Evolutionary conservation across 176 grass and related monocot genomes (phyloP).

Genomic region (Carex scoparia): DNA sequence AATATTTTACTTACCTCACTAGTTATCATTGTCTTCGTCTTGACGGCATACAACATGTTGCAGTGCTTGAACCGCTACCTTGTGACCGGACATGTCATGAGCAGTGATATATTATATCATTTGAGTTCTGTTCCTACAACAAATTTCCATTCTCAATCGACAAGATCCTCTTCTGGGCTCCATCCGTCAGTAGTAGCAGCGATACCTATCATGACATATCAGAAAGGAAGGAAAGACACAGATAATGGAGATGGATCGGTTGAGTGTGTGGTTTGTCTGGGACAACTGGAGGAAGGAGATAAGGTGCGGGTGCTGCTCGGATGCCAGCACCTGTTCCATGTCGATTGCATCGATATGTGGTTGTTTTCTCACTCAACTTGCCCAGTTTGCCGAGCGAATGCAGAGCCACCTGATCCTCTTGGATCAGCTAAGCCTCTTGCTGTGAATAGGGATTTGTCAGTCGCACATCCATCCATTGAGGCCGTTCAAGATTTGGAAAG

Average conservation of each 20-base stretch:
- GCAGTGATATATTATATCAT: not conserved
- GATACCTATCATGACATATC: slow-evolving; percentile 38
- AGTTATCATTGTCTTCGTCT: slow-evolving; percentile 25
- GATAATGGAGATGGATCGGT: not conserved
- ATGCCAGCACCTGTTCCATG: slow-evolving; percentile 66
- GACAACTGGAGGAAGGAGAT: slow-evolving; percentile 51
- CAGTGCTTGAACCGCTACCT: slow-evolving; percentile 19
- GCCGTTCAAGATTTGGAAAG: slow-evolving; percentile 21
- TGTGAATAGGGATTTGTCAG: not conserved
- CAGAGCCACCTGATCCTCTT: slow-evolving; percentile 1
- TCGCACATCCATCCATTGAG: not conserved
- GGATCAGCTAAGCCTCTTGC: too few relatives aligned
- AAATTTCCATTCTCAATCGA: not conserved
- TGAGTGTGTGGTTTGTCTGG: slow-evolving; percentile 58
- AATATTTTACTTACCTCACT: slow-evolving; percentile 31
- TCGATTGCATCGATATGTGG: slow-evolving; percentile 69
- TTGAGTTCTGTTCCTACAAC: not conserved
- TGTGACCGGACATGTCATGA: not conserved
- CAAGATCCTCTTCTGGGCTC: slow-evolving; percentile 16
- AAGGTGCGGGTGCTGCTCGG: slow-evolving; percentile 37
- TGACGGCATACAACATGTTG: slow-evolving; percentile 32
- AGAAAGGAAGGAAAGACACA: not conserved
- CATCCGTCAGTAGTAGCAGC: slow-evolving; percentile 31
- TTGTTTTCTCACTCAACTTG: slow-evolving; percentile 43
- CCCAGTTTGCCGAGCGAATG: slow-evolving; percentile 55